Conservation (phyloP, 768 basidiomycete genomes). For the Filobasidium wieringae region DNA sequence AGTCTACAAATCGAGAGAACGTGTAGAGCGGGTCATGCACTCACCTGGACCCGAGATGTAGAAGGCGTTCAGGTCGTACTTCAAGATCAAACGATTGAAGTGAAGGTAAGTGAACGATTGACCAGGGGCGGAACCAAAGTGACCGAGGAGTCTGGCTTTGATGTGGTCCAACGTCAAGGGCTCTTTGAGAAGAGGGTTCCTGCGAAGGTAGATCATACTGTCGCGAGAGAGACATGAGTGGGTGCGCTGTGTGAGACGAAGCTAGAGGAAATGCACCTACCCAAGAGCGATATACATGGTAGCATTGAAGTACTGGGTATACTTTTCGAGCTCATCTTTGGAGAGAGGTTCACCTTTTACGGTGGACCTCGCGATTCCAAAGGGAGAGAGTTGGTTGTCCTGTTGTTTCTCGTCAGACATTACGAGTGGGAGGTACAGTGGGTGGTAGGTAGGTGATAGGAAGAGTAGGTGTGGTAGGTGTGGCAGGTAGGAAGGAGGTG, state of each 20-base stretch:
- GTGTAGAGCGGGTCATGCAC: conserved; percentile 1
- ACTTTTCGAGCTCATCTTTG: conserved; percentile 27
- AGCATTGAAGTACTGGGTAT: conserved; percentile 28
- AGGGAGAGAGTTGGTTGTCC: conserved; percentile 8
- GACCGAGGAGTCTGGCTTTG: conserved; percentile 67
- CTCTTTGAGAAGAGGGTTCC: conserved; percentile 21
- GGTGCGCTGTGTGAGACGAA: not conserved
- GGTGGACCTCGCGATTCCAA: conserved; percentile 26
- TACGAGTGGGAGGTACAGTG: too few relatives aligned
- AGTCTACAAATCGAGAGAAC: not conserved
- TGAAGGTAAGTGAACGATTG: conserved; percentile 61
- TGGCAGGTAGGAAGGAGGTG: too few relatives aligned
- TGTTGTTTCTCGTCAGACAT: too few relatives aligned
- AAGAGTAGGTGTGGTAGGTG: too few relatives aligned
- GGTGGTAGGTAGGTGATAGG: too few relatives aligned
- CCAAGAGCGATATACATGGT: conserved; percentile 23
- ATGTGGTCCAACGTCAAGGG: conserved; percentile 51
- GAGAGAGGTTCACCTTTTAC: conserved; percentile 19
- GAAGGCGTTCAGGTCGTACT: conserved; percentile 48
- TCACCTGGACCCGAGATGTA: conserved; percentile 56
- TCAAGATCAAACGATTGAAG: conserved; percentile 43
- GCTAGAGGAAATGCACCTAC: not conserved
- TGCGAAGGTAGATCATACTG: conserved; percentile 7
- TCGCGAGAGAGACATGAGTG: not conserved
- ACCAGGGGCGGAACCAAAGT: conserved; percentile 61